Conservation (phyloP, 2,329 filamentous ascomycete genomes). For the Aspergillus cejpii region DNA sequence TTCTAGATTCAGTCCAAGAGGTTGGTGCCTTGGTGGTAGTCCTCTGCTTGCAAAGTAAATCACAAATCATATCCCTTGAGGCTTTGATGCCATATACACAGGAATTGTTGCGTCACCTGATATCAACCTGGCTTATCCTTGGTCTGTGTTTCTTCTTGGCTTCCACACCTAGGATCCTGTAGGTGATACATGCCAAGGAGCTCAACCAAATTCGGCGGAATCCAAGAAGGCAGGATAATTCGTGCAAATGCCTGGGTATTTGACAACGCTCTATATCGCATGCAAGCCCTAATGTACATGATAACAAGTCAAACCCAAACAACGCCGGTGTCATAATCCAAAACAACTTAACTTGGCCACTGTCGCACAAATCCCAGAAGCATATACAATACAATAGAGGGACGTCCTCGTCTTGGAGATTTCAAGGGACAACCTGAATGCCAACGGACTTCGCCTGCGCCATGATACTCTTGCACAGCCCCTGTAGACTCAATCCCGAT, state of each 20-base stretch:
- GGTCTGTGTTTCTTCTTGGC: too few relatives aligned
- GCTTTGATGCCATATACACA: too few relatives aligned
- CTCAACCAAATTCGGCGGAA: too few relatives aligned
- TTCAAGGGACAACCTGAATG: constrained; percentile 61
- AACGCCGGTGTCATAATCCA: constrained; percentile 24
- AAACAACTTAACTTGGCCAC: constrained; percentile 8
- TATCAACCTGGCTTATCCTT: too few relatives aligned
- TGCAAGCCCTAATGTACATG: constrained; percentile 24
- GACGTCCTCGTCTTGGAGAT: constrained; percentile 3
- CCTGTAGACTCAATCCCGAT: constrained; percentile 63
- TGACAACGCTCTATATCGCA: constrained; percentile 21
- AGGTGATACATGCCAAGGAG: too few relatives aligned
- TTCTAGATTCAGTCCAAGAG: too few relatives aligned
- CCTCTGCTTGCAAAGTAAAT: too few relatives aligned
- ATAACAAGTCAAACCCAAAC: constrained; percentile 17
- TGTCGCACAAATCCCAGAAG: constrained; percentile 11
- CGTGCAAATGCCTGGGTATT: constrained; percentile 12
- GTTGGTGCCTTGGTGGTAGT: too few relatives aligned
- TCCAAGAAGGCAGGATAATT: neutral
- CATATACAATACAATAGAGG: constrained; percentile 9
- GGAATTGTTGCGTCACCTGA: too few relatives aligned
- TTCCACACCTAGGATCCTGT: too few relatives aligned
- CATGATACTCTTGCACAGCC: constrained; percentile 67
- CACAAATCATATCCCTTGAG: too few relatives aligned
- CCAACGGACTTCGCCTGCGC: constrained; percentile 70